These are phyloP conservation scores for Lotmaria passim DNA, from an alignment of 208 protist genomes.

Conservation along the genomic window DNA sequence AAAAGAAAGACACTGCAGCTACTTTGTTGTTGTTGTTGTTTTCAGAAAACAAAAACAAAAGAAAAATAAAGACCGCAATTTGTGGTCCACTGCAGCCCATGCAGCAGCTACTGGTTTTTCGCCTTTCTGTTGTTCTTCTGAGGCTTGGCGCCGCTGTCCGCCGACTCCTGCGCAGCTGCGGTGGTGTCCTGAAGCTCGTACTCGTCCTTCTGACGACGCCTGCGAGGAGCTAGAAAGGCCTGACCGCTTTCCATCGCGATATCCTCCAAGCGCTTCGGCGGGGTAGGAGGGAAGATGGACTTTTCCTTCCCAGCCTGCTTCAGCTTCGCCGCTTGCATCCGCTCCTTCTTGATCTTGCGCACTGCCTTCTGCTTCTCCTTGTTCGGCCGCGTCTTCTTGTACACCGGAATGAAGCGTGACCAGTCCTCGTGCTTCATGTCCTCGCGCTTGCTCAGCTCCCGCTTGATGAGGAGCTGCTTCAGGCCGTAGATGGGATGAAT, in stretches of 20 bases:
- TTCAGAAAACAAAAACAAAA: no score
- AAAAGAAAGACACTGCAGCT: no score
- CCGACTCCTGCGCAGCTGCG: constrained; percentile 4
- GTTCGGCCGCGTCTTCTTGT: constrained; percentile 90
- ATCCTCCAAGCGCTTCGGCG: constrained; percentile 89
- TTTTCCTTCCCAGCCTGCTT: constrained; percentile 80
- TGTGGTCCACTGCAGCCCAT: no score
- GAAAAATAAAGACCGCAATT: no score
- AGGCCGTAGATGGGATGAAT: constrained; percentile 99
- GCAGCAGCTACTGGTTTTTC: constrained; percentile 15
- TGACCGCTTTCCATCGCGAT: constrained; percentile 92
- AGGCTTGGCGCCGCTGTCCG: background rate
- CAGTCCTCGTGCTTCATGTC: constrained; percentile 97
- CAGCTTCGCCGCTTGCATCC: constrained; percentile 53
- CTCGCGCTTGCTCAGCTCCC: constrained; percentile 97
- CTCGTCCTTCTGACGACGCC: constrained; percentile 66
- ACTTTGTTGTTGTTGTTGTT: no score
- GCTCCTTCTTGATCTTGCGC: constrained; percentile 89
- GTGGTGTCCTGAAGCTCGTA: constrained; percentile 47
- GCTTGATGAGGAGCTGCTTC: constrained; percentile 99
- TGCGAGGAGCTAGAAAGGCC: constrained; percentile 76
- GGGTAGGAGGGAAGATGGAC: constrained; percentile 88
- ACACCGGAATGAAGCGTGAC: constrained; percentile 98
- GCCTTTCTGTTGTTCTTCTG: constrained; percentile 7
- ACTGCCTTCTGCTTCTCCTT: constrained; percentile 92